Evolutionary conservation across 2,329 filamentous ascomycete genomes (phyloP).

Genomic region (Endoconidiophora laricicola): DNA sequence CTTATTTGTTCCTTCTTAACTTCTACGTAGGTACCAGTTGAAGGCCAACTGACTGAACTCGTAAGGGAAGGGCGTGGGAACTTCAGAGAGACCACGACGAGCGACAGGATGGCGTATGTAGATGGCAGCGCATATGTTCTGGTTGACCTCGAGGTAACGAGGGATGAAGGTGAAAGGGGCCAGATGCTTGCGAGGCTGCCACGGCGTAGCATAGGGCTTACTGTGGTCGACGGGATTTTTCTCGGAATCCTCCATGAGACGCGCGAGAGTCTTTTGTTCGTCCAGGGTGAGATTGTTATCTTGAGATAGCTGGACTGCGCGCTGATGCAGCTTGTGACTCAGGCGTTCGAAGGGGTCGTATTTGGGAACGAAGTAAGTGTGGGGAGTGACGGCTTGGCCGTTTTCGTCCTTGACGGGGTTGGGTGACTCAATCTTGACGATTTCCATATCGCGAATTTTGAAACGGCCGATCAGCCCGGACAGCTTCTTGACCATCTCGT

Average conservation of each 20-base stretch:
- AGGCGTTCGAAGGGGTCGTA: slow-evolving; percentile 10
- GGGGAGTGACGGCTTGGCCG: slow-evolving; percentile 7
- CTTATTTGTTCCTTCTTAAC: slow-evolving; percentile 31
- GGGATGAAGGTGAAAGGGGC: slow-evolving; percentile 87
- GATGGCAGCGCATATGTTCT: slow-evolving; percentile 87
- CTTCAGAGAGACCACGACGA: slow-evolving; percentile 60
- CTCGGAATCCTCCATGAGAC: slow-evolving; percentile 43
- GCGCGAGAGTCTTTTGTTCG: slow-evolving; percentile 36
- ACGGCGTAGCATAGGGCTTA: slow-evolving; percentile 85
- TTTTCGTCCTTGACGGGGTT: neutral
- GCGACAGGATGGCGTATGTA: slow-evolving; percentile 91
- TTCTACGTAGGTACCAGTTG: slow-evolving; percentile 81
- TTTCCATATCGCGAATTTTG: slow-evolving; percentile 20
- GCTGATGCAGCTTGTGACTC: slow-evolving; percentile 16
- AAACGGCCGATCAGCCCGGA: slow-evolving; percentile 31
- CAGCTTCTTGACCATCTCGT: slow-evolving; percentile 40
- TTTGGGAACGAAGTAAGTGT: slow-evolving; percentile 10
- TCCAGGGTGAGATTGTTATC: slow-evolving; percentile 24
- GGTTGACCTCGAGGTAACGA: slow-evolving; percentile 91
- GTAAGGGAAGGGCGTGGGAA: slow-evolving; percentile 64
- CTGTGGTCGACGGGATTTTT: slow-evolving; percentile 60
- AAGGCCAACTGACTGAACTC: slow-evolving; percentile 66
- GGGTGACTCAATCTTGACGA: slow-evolving; percentile 10
- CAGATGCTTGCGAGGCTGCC: slow-evolving; percentile 77
- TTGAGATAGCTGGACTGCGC: slow-evolving; percentile 20